Evolutionary conservation across 2,329 filamentous ascomycete species (phyloP).

Genomic region (Clarireedia homoeocarpa): DNA sequence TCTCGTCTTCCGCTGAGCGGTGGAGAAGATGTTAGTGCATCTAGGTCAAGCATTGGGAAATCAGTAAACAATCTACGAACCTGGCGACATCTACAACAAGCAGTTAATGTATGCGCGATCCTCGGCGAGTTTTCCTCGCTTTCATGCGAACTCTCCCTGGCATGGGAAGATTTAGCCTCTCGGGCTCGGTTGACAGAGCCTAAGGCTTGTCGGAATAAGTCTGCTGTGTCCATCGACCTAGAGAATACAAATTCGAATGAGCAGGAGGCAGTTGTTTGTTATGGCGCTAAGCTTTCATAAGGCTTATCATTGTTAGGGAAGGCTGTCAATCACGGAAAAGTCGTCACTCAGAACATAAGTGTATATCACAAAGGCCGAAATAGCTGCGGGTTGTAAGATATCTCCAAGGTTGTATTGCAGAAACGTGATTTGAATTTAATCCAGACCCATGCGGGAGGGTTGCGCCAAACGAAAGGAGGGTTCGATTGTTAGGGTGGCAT

Average conservation of each 20-base stretch:
- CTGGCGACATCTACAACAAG: constrained; percentile 72
- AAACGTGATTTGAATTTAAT: neutral
- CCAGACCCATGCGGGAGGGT: neutral
- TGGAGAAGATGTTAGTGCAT: constrained; percentile 12
- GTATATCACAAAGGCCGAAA: neutral
- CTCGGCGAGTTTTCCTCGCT: constrained; percentile 47
- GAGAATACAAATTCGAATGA: neutral
- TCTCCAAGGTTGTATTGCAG: neutral
- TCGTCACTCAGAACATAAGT: constrained; percentile 1
- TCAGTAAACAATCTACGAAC: constrained; percentile 37
- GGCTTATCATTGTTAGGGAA: constrained; percentile 21
- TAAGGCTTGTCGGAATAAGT: constrained; percentile 52
- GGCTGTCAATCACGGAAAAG: neutral
- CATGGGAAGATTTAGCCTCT: constrained; percentile 23
- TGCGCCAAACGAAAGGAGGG: neutral
- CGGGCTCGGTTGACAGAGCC: constrained; percentile 30
- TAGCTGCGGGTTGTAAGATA: constrained; percentile 1
- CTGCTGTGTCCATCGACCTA: constrained; percentile 47
- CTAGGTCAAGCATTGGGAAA: constrained; percentile 32
- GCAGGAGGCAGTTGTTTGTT: constrained; percentile 1
- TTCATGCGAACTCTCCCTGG: constrained; percentile 33
- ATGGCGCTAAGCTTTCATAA: constrained; percentile 12
- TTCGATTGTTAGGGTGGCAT: neutral
- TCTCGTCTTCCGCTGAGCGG: constrained; percentile 72
- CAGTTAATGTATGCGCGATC: constrained; percentile 72